Evolutionary conservation across 306 rosid species (phyloP).

Genomic region (Cicer cuneatum): DNA sequence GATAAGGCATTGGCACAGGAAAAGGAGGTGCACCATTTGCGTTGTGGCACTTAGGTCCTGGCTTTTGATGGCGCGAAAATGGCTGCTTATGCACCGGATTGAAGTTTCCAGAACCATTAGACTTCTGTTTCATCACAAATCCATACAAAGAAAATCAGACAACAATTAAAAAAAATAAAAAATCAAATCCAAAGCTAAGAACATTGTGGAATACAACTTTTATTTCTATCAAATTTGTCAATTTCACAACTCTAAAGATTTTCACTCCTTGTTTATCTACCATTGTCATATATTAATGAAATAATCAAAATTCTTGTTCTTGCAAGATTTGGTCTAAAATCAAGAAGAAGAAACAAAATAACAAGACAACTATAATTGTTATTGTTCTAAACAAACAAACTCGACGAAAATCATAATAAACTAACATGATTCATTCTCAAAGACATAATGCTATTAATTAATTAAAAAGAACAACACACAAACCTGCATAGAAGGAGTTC

Average conservation of each 20-base stretch:
- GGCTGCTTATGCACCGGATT: constrained; percentile 59
- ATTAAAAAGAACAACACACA: not conserved
- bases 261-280: not conserved
- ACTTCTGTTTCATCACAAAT: constrained; percentile 57
- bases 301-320: constrained; percentile 4
- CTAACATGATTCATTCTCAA: constrained; percentile 21
- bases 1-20: constrained; percentile 66
- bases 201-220: constrained; percentile 9
- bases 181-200: constrained; percentile 18
- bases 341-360: constrained; percentile 5
- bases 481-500: constrained; percentile 65
- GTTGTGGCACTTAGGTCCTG: constrained; percentile 63
- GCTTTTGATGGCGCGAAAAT: constrained; percentile 67
- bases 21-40: constrained; percentile 59
- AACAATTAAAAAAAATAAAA: constrained; percentile 7
- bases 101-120: constrained; percentile 64
- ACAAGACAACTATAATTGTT: not conserved
- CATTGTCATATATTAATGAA: constrained; percentile 16
- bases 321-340: not conserved
- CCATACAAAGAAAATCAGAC: constrained; percentile 45
- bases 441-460: constrained; percentile 9
- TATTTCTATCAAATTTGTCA: constrained; percentile 8
- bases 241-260: not conserved
- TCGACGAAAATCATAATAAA: not conserved
- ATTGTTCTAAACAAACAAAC: constrained; percentile 13